Percentiles rank a stretch among this genome's conserved stretches.
Evolutionary conservation across 495 filamentous ascomycete species (phyloP).

Genomic region (Aspergillus hancockii): DNA sequence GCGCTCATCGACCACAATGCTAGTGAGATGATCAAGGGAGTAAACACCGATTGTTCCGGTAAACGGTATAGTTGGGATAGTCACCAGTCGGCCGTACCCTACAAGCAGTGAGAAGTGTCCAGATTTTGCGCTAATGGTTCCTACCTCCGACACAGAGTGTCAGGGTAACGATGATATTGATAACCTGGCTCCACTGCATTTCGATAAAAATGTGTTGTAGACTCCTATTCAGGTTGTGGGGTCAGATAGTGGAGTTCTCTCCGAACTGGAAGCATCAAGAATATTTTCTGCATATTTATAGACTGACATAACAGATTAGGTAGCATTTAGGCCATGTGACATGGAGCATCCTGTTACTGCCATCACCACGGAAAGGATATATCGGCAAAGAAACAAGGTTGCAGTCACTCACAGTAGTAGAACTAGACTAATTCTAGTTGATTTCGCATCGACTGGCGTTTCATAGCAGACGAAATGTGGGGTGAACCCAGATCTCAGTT

Average conservation of each 20-base stretch:
- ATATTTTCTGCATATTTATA: neutral
- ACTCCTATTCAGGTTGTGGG: neutral
- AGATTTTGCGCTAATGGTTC: neutral
- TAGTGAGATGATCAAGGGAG: conserved; percentile 29
- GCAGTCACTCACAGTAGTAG: neutral
- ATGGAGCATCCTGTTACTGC: neutral
- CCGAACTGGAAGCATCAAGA: neutral
- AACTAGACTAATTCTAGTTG: neutral
- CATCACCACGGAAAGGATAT: neutral
- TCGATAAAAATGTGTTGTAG: neutral
- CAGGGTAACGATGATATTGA: neutral
- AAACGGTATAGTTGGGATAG: conserved; percentile 41
- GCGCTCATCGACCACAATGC: conserved; percentile 42
- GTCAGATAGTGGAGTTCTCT: neutral
- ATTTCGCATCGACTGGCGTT: neutral
- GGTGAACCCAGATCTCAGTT: neutral
- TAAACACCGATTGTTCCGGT: conserved; percentile 28
- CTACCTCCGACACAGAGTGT: neutral
- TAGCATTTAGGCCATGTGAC: neutral
- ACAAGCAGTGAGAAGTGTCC: neutral
- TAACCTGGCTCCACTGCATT: neutral
- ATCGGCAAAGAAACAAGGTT: neutral
- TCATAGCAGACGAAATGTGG: neutral
- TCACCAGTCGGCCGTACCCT: conserved; percentile 16
- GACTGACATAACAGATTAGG: neutral